Percentiles rank a stretch among this genome's conserved stretches.
Evolutionary conservation across 345 rosid genomes (phyloP).

Genomic region (Eutrema japonicum): DNA sequence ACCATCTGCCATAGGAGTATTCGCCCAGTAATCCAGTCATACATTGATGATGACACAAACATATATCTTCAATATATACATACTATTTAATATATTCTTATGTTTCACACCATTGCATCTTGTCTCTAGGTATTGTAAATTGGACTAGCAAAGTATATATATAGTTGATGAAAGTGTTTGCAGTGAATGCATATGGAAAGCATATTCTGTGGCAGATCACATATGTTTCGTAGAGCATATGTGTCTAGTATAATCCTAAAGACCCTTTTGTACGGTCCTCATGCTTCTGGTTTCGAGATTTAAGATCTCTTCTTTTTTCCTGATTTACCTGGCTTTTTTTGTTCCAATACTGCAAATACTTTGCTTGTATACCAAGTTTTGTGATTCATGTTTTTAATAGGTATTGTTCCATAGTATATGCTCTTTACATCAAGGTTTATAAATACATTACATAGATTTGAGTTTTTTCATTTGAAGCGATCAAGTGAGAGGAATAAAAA

Average conservation of each 20-base stretch:
- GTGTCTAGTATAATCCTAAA: conserved; percentile 36
- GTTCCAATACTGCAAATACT: neutral
- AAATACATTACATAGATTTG: conserved; percentile 15
- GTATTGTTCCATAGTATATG: conserved; percentile 38
- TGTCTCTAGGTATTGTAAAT: conserved; percentile 19
- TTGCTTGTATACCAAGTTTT: neutral
- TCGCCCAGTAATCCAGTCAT: conserved; percentile 40
- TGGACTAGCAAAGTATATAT: conserved; percentile 21
- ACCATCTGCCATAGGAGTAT: conserved; percentile 39
- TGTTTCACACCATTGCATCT: conserved; percentile 6
- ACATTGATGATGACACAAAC: conserved; percentile 25
- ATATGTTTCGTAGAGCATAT: conserved; percentile 37
- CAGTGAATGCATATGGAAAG: conserved; percentile 14
- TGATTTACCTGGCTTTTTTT: neutral
- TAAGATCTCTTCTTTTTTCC: conserved; percentile 3
- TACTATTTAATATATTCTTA: conserved; percentile 9
- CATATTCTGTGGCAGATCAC: conserved; percentile 38
- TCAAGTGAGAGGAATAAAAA: conserved; percentile 4
- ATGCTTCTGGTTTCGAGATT: conserved; percentile 19
- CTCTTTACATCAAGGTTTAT: conserved; percentile 19
- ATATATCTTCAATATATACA: neutral
- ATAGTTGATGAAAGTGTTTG: conserved; percentile 24
- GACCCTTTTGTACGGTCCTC: conserved; percentile 32
- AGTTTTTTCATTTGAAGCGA: conserved; percentile 6
- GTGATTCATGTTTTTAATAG: conserved; percentile 25